These are phyloP conservation scores for Pogostemon cablin DNA, from an alignment of 257 asterid species.

Conservation along the genomic window DNA sequence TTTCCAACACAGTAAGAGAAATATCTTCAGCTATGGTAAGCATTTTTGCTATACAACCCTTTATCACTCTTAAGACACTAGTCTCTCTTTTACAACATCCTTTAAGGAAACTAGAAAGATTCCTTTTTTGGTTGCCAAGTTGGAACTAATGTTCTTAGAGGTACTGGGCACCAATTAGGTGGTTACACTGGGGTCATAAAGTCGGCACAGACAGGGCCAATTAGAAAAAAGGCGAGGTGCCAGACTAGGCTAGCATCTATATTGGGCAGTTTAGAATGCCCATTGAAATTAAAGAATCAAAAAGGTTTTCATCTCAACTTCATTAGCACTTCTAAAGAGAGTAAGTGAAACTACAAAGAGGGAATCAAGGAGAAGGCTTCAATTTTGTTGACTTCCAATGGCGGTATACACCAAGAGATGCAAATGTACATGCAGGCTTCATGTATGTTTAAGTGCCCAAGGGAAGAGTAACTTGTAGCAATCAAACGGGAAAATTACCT, in stretches of 20 bases:
- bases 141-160: too few species aligned
- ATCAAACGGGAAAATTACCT: constrained; percentile 47
- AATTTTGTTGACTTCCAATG: background rate
- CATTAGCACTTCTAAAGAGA: too few species aligned
- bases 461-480: background rate
- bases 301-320: too few species aligned
- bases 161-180: too few species aligned
- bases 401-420: background rate
- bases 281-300: background rate
- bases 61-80: background rate
- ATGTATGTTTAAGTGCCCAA: background rate
- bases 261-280: too few species aligned
- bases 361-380: background rate
- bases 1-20: background rate
- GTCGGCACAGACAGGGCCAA: too few species aligned
- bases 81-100: background rate
- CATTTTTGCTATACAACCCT: background rate
- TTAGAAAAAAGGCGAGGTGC: too few species aligned
- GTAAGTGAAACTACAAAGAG: too few species aligned
- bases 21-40: background rate
- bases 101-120: background rate
- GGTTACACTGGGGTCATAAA: too few species aligned
- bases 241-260: too few species aligned
- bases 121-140: background rate
- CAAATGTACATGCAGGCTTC: background rate